phyloP scores from a whole-genome alignment of 2,329 filamentous ascomycete species.

The Cytospora paraplurivora region DNA sequence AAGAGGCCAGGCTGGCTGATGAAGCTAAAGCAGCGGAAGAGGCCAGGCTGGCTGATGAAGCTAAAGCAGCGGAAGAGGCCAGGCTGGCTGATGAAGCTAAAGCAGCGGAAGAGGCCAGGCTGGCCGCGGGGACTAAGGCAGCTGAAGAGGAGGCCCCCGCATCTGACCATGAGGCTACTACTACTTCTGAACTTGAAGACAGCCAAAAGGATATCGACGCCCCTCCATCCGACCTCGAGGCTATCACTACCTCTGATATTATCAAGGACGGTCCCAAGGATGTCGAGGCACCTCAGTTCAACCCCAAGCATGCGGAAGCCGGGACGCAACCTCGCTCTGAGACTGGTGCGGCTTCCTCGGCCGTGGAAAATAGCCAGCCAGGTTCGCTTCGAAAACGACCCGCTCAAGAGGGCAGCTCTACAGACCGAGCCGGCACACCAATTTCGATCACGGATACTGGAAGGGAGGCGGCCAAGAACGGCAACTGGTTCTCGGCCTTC shows the following conservation, averaged over 20 bases:
- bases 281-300: background rate
- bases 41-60: too few relatives aligned
- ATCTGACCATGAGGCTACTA: too few relatives aligned
- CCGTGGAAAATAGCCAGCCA: slow-evolving; percentile 19
- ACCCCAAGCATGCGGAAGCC: background rate
- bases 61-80: too few relatives aligned
- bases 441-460: slow-evolving; percentile 21
- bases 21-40: too few relatives aligned
- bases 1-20: too few relatives aligned
- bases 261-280: slow-evolving; percentile 12
- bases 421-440: slow-evolving; percentile 24
- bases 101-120: too few relatives aligned
- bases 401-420: slow-evolving; percentile 11
- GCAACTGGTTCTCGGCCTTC: slow-evolving; percentile 30
- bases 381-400: slow-evolving; percentile 25
- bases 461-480: slow-evolving; percentile 26
- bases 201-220: background rate
- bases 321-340: slow-evolving; percentile 7
- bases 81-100: too few relatives aligned
- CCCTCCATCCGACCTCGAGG: background rate
- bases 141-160: too few relatives aligned
- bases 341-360: slow-evolving; percentile 20
- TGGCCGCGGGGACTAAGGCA: too few relatives aligned
- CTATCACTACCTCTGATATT: too few relatives aligned
- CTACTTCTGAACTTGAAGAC: background rate